Conservation (phyloP, 1,284 basidiomycete genomes). For the Moesziomyces antarcticus region DNA sequence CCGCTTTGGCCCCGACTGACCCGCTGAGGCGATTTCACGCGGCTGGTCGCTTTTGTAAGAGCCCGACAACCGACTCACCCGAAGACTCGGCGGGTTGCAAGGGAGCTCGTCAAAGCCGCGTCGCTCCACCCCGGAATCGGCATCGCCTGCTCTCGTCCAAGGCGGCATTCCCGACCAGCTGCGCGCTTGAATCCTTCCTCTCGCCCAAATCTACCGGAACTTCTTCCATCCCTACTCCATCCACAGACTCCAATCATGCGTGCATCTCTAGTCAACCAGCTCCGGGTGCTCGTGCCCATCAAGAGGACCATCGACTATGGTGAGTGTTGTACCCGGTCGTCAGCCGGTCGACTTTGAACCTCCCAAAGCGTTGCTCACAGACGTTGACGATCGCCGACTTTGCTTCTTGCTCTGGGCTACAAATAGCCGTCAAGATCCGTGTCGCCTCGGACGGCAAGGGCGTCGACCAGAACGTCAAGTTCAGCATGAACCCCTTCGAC, state of each 20-base stretch:
- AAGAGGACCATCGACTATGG: conserved; percentile 68
- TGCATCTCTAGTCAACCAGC: conserved; percentile 63
- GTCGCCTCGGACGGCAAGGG: conserved; percentile 66
- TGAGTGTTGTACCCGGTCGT: conserved; percentile 9
- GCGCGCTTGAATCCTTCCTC: conserved; percentile 4
- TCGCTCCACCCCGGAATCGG: conserved; percentile 14
- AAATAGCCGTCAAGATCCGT: conserved; percentile 66
- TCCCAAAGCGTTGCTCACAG: neutral
- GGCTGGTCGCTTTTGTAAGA: conserved; percentile 27
- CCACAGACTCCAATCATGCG: conserved; percentile 48
- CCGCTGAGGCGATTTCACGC: conserved; percentile 15
- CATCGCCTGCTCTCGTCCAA: neutral
- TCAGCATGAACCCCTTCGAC: conserved; percentile 71
- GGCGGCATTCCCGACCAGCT: neutral
- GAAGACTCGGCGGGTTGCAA: conserved; percentile 12
- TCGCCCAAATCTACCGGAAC: neutral
- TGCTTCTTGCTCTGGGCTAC: neutral
- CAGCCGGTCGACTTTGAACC: neutral
- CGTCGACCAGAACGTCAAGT: conserved; percentile 67
- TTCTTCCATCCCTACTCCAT: neutral
- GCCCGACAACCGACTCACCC: conserved; percentile 43
- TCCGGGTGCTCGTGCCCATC: conserved; percentile 66
- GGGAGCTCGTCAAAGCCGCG: conserved; percentile 2
- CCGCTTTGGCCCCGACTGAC: conserved; percentile 15
- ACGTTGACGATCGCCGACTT: neutral